Evolutionary conservation across 2,329 filamentous ascomycete species (phyloP), one percentile per base, ranked within the genome.

Genomic region (Berkeleyomyces rouxiae): DNA sequence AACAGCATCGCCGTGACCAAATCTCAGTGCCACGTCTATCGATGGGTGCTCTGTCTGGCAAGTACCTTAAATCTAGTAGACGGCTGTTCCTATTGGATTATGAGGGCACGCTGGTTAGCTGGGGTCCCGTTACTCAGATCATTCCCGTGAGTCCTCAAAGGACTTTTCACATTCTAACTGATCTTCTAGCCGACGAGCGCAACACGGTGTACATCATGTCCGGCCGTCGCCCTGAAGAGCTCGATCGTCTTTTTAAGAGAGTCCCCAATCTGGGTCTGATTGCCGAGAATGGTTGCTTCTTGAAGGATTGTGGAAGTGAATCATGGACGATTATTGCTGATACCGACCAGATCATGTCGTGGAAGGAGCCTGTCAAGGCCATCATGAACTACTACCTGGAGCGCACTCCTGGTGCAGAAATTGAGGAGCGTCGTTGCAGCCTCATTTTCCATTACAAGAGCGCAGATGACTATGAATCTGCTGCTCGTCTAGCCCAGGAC

Each of bases 201-300:
- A 97, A 97, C 70, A 84, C 84, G 1, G 87, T 97, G 36, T 97
- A 96, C 69, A 85, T 97, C 67, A 97, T 96, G 90, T 96, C 90
- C 62, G 86, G 88, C 7, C 85, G 90, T 42, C 87, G 85, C 67
- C 88, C 90, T 0, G 88, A 95, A 68, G 90, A 96, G 69, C 83
- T 96, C 42, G 90, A 96, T 67, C 83, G 86, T 3, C 78, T 95
- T 1, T 96, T 97, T 78, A 85, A 85, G 61, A 82, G 87, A 33
- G 86, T 96, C 1, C 87, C 88, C 4, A 86, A 87, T 65, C 76
- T 96, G 2, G 93, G 93, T 2, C 78, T 97, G 3, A 95, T 97
- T 67, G 92, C 92, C 0, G 92, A 97, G 74, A 96, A 96, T 67
- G 92, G 92, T 1, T 95, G 89, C 71, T 97, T 95, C 74, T 76